Base-by-base conservation (phyloP, 805 yeast species). In the Candida ficus region DNA sequence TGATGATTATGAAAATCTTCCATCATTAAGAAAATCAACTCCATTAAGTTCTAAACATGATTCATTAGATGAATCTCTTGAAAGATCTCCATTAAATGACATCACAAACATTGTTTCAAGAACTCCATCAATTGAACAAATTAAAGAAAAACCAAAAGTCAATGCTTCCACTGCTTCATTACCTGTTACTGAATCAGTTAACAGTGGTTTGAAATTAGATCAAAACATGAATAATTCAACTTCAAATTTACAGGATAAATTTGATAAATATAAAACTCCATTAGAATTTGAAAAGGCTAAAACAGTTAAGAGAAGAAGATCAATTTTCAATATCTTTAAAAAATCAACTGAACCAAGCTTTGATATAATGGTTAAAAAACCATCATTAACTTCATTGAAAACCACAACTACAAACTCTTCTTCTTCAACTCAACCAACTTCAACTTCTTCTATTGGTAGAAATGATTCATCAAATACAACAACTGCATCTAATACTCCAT, bases 281-380 rank as follows among this genome's bases (percentile, higher is more conserved):
- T 17, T 31, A n/a, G 35, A 42, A 29, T 31, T 22, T 25, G 39
- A 42, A 23, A 40, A 23, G 23, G 39, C 43, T 36, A 42, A 43
- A 29, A 47, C 46, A 14, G 20, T 30, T 6, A 50, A 45, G 33
- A 49, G 42, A 34, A 47, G 57, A 36, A 54, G 44, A 38, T 56
- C 60, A 1, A 38, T 56, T 27, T 56, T 56, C 27, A 45, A 44
- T 14, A 12, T 56, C 4, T 56, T 56, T 33, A 52, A 48, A 42
- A 43, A 39, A 17, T 26, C 41, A 21, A 45, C 35, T 16, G 52
- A 48, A 16, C 53, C 57, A 11, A 39, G 46, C 4, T 54, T 56
- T 32, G 60, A 56, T 34, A 53, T 56, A 27, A 49, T 56, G 29
- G 55, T 51, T 9, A 49, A 50, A 10, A 48, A 46, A 37, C 31